Evolutionary conservation across 1,139 yeast genomes (phyloP), one percentile per base, ranked within the genome.

Genomic region (Yamadazyma atlantica): DNA sequence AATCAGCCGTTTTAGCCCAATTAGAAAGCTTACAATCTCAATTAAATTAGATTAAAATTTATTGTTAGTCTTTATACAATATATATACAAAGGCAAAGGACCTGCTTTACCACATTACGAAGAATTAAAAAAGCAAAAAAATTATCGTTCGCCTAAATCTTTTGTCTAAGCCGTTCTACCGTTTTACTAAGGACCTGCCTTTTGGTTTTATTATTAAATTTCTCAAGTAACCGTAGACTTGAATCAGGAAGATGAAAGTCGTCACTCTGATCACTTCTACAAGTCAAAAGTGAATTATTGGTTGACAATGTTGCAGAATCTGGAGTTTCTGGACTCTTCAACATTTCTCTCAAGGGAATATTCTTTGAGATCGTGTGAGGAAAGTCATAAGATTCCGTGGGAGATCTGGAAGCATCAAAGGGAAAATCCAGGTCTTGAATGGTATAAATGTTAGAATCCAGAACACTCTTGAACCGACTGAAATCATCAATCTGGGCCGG

Each of bases 1-100:
- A 81, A 62, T 66, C 80, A 23, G 97, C 98, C n/a, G 88, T 92
- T 15, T 58, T 78, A 40, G 75, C 79, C 52, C 98, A 92, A 64
- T 70, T 92, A 45, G 60, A 67, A 2, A 60, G 55, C 39, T 65
- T 81, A 41, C 36, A 46, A 38, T 17, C 36, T 7, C 48, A 45
- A 37, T 34, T 46, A 10, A 38, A 33, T 13, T 41, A 32, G 25
- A 4, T n/a, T 6, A 26, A 14, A 23, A 19, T 19, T n/a, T 4
- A 23, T 10, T 23, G 11, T 23, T 23, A 19, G 8, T 19, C 22
- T 23, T 23, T 23, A 23, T 33, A 18, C 12, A 11, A 12, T 11
- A 6, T 29, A 10, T 28, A 28, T 16, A 28, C 30, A 6, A n/a
- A 26, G 16, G 6, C 13, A 16, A 28, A 28, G 30, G 16, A n/a